A percentile compares a stretch with the other conserved stretches of the same genome.
These are phyloP conservation scores for Linum lewisii DNA, from an alignment of 345 rosid genomes.

Conservation along the genomic window DNA sequence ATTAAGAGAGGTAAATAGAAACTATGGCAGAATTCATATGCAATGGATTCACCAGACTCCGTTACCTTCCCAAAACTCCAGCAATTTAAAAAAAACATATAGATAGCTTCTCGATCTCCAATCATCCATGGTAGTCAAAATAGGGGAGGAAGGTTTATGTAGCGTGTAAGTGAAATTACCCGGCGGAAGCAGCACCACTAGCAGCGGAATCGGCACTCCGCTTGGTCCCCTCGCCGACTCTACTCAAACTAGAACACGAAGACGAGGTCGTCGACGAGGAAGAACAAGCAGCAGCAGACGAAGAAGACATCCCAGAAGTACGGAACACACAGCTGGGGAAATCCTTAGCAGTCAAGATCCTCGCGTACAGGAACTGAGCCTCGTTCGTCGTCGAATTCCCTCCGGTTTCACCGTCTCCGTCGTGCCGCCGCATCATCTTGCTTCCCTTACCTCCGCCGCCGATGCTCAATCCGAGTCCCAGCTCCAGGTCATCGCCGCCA, in stretches of 20 bases:
- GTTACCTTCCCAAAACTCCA: neutral
- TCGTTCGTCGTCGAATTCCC: slow-evolving; percentile 17
- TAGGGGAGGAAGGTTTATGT: neutral
- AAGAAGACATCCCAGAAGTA: neutral
- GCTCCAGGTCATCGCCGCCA: slow-evolving; percentile 50
- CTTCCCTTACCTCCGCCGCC: too few species aligned
- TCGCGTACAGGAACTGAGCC: slow-evolving; percentile 22
- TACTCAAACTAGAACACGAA: slow-evolving; percentile 42
- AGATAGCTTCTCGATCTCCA: neutral
- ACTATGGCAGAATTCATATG: too few species aligned
- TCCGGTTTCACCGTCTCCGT: slow-evolving; percentile 18
- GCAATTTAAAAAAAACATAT: neutral
- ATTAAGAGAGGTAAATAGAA: too few species aligned
- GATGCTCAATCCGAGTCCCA: slow-evolving; percentile 57
- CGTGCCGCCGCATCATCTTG: slow-evolving; percentile 1
- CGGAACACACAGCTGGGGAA: slow-evolving; percentile 18
- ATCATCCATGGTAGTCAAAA: neutral
- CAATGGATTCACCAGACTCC: too few species aligned
- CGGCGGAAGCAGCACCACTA: slow-evolving; percentile 26
- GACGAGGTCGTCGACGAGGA: slow-evolving; percentile 34
- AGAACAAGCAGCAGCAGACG: slow-evolving; percentile 19
- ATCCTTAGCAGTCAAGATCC: slow-evolving; percentile 49
- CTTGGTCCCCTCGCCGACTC: slow-evolving; percentile 48
- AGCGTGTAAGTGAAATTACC: slow-evolving; percentile 26
- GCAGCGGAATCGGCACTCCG: slow-evolving; percentile 60